These are phyloP conservation scores for Candida dubliniensis DNA, from an alignment of 1,139 yeast species.

Conservation along the genomic window DNA sequence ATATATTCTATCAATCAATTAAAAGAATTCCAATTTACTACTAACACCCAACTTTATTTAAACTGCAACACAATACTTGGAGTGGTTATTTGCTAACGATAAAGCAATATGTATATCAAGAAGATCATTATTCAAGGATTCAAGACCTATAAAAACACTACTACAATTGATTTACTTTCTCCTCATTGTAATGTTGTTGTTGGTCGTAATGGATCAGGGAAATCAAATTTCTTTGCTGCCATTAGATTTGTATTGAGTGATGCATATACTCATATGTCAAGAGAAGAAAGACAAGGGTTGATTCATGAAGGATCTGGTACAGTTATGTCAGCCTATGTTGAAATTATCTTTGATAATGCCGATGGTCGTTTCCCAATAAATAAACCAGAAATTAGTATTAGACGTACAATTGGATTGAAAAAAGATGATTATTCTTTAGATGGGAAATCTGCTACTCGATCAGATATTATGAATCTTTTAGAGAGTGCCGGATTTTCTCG, in stretches of 20 bases:
- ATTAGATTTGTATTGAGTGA: constrained; percentile 90
- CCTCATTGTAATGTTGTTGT: constrained; percentile 88
- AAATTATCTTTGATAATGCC: constrained; percentile 78
- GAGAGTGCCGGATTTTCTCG: constrained; percentile 93
- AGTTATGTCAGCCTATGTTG: constrained; percentile 91
- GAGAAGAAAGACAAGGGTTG: constrained; percentile 86
- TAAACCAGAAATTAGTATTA: constrained; percentile 65
- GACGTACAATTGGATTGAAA: constrained; percentile 89
- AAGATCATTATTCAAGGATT: constrained; percentile 81
- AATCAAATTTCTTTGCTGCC: constrained; percentile 94
- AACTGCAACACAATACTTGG: no score
- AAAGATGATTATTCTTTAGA: constrained; percentile 88
- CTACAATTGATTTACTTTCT: constrained; percentile 72
- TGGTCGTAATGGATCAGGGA: constrained; percentile 96
- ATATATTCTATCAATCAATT: no score
- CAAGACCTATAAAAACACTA: constrained; percentile 87
- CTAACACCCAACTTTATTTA: no score
- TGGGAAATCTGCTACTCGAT: constrained; percentile 72
- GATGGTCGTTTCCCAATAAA: constrained; percentile 75
- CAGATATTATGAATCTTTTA: constrained; percentile 78
- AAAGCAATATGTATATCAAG: constrained; percentile 38
- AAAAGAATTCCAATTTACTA: no score
- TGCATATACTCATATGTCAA: constrained; percentile 82
- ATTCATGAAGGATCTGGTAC: constrained; percentile 92
- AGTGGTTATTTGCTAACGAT: no score